Evolutionary conservation across 2,329 filamentous ascomycete species (phyloP), one percentile per base, ranked within the genome.

Genomic region (Pseudopithomyces maydicus): DNA sequence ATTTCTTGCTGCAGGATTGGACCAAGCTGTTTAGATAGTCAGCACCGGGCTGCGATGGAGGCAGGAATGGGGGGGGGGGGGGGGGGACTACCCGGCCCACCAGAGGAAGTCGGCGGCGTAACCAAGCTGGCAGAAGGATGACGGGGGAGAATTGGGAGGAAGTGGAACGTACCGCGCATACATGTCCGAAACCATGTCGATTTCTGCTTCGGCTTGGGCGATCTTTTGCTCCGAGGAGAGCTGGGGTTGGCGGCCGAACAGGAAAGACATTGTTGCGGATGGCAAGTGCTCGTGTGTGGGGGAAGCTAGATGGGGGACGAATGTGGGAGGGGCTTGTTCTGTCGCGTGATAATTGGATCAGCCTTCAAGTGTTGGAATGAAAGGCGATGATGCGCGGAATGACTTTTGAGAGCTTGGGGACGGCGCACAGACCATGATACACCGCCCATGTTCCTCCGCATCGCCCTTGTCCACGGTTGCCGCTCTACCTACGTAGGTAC

Each of bases 151-250:
- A 10, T 41, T 32, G 23, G 26, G 23, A 15, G 42, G 36, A 14
- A 47, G 53, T 17, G 22, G 38, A 46, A 50, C 78, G 59, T 86
- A 98, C 95, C 95, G 91, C 82, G 92, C 94, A 85, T 97, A 96
- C 89, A 98, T 97, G 79, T 97, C 93, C 61, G 92, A 91, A 69
- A 97, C 88, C 84, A 98, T 93, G 81, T 97, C 95, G 80, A 98
- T 92, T 83, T 99, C 96, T 67, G 92, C 90, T 83, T 99, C 94
- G 70, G 96, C 93, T 71, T 92, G 91, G 71, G 91, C 90, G 78
- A 99, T 95, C 86, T 98, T 99, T 84, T 98, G 91, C 78, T 92
- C 93, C 73, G 93, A 97, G 63, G 92, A 90, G 76, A 93, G 90
- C 82, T 97, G 92, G 61, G 91, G 90, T 66, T 87, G 83, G 72